Base-by-base conservation (phyloP, 2,329 filamentous ascomycete species). In the Zasmidium citrigriseum region DNA sequence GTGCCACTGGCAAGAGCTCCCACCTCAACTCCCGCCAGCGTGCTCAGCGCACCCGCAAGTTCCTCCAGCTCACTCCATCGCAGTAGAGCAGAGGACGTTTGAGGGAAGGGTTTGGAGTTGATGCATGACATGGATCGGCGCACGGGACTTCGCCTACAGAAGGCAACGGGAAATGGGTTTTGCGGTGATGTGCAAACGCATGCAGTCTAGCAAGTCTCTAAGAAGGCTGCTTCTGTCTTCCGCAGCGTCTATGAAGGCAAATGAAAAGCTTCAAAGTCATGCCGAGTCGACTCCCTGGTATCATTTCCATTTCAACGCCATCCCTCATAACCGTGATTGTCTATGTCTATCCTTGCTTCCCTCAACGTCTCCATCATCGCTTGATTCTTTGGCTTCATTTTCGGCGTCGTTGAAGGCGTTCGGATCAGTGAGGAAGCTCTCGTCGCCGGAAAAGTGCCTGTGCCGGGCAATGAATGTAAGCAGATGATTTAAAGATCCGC, bases 21-120 rank as follows among this genome's bases (percentile, higher is more conserved):
- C 90, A 88, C 79, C 85, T 99, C 76, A 90, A 81, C 85, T 91
- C 90, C 75, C 90, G 93, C 85, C 95, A 99, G 87, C 92, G 93
- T 78, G 95, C 91, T 72, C 76, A 80, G 72, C 80, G 83, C 74
- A 75, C 80, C 75, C 83, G 84, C 77, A 80, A 80, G 75, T 50
- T 51, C 54, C 47, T 57, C 54, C 84, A 85, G 70, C 84, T 88
- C 75, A 84, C 83, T 68, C 59, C 67, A 53, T 66, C 64, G 58
- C 71, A 70, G 62, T 64, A 57, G 51, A 60, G 50, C 46, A 44
- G 49, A 41, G 53, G 23, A 52, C 10, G 24, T 38, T 44, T 52
- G 48, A 47, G 22, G 21, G 44, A 50, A 29, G 54, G 27, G 58
- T 47, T 54, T 46, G 55, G 60, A 50, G 48, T 51, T 60, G 53